phyloP scores from a whole-genome alignment of 1,284 basidiomycete genomes.

The Xerocomus cyaneibrunnescens region DNA sequence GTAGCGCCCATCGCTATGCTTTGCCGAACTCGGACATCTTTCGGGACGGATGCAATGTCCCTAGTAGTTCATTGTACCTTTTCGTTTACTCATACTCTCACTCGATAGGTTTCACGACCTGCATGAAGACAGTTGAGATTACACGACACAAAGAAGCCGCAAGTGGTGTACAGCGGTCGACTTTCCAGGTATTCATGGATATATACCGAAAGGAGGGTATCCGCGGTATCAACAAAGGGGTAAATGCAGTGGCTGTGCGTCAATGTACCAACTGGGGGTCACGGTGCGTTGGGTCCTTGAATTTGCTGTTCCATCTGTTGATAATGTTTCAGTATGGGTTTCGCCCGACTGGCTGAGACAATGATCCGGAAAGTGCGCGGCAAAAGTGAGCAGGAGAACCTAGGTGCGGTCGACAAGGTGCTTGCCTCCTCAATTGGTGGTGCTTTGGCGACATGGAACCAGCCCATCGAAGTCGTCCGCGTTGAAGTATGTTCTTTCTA shows the following conservation, averaged over 20 bases:
- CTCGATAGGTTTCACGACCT: slow-evolving; percentile 89
- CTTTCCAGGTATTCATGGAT: slow-evolving; percentile 92
- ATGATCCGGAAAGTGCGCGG: slow-evolving; percentile 78
- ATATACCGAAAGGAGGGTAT: slow-evolving; percentile 95
- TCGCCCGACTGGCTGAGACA: slow-evolving; percentile 90
- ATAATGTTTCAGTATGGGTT: slow-evolving; percentile 77
- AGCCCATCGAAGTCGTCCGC: slow-evolving; percentile 96
- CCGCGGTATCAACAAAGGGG: slow-evolving; percentile 98
- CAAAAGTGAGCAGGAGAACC: slow-evolving; percentile 72
- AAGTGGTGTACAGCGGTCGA: slow-evolving; percentile 88
- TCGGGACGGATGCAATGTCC: slow-evolving; percentile 9
- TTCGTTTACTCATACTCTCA: slow-evolving; percentile 10
- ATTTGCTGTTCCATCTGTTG: not conserved
- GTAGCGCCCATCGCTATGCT: slow-evolving; percentile 22
- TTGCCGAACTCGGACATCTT: slow-evolving; percentile 15
- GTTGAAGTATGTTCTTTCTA: slow-evolving; percentile 63
- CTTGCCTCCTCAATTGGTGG: slow-evolving; percentile 90
- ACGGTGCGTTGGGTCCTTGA: slow-evolving; percentile 54
- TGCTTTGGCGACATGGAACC: slow-evolving; percentile 98
- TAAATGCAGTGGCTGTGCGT: slow-evolving; percentile 96
- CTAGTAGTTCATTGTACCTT: too few species aligned
- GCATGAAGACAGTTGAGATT: slow-evolving; percentile 99
- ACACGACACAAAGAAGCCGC: slow-evolving; percentile 95
- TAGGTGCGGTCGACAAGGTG: slow-evolving; percentile 86
- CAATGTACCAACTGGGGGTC: slow-evolving; percentile 99